Conservation (phyloP, 2,329 filamentous ascomycete genomes). For the Arthrobotrys musiformis region DNA sequence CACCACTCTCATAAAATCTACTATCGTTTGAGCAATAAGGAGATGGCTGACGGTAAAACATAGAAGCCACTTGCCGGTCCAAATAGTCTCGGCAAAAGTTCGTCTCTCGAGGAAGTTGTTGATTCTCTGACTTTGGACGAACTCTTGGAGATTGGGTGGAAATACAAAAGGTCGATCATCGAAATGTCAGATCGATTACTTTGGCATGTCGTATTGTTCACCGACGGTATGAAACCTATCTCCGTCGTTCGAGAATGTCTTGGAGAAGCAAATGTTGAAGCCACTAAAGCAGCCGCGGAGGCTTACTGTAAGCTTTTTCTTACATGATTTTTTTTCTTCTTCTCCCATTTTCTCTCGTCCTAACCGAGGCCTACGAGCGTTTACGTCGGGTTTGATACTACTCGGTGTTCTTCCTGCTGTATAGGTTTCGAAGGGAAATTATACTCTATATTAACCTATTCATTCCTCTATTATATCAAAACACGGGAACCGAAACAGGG, state of each 20-base stretch:
- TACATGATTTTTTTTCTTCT: not conserved
- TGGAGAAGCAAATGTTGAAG: not conserved
- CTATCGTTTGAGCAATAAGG: not conserved
- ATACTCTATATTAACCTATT: not conserved
- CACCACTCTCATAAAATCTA: not conserved
- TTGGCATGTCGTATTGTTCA: conserved; percentile 8
- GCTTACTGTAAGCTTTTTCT: not conserved
- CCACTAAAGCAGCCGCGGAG: not conserved
- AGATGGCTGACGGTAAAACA: no score
- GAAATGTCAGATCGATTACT: not conserved
- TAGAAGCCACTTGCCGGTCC: not conserved
- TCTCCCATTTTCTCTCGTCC: not conserved
- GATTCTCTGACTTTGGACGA: not conserved
- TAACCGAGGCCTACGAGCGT: not conserved
- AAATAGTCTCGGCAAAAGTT: no score
- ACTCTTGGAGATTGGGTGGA: not conserved
- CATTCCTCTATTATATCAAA: not conserved
- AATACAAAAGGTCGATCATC: not conserved
- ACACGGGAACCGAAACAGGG: no score
- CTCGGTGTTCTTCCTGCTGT: not conserved
- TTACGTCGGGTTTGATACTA: not conserved
- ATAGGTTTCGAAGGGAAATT: not conserved
- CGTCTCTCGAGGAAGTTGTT: not conserved
- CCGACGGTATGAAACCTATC: not conserved
- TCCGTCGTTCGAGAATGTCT: not conserved